A percentile compares a stretch with the other conserved stretches of the same genome.
Evolutionary conservation across 202 grass and related monocot species (phyloP).

Genomic region (Zizania palustris): DNA sequence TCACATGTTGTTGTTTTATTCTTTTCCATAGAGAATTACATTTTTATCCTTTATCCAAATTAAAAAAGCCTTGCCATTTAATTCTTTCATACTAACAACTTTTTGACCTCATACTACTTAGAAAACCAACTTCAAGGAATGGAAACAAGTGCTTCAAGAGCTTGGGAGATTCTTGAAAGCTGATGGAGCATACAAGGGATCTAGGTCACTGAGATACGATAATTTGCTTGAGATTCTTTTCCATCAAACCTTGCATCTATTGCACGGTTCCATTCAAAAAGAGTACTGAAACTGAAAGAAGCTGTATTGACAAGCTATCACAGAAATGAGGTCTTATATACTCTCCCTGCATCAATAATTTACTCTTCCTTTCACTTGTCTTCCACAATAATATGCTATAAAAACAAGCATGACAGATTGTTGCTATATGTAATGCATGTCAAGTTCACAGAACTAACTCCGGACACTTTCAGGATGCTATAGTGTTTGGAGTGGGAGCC

Average conservation of each 20-base stretch:
- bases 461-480: constrained; percentile 93
- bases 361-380: background rate
- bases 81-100: constrained; percentile 25
- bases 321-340: constrained; percentile 71
- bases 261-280: constrained; percentile 79
- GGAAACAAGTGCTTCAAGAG: constrained; percentile 91
- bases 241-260: constrained; percentile 71
- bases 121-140: constrained; percentile 98
- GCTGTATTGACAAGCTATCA: constrained; percentile 88
- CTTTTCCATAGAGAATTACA: background rate
- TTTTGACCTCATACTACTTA: constrained; percentile 42
- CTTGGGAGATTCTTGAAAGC: constrained; percentile 87
- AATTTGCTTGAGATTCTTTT: constrained; percentile 82
- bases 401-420: constrained; percentile 31
- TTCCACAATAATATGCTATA: background rate
- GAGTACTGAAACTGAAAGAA: constrained; percentile 79
- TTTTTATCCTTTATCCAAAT: constrained; percentile 17
- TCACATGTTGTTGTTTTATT: background rate
- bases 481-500: constrained; percentile 97
- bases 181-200: constrained; percentile 66
- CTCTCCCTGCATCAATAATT: background rate
- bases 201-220: constrained; percentile 81
- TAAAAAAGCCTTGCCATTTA: background rate
- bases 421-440: constrained; percentile 47
- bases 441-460: constrained; percentile 92